A percentile compares a stretch with the other conserved stretches of the same genome.
These are phyloP conservation scores for Alternaria sp. DNA, from an alignment of 2,329 filamentous ascomycete species.

Conservation along the genomic window DNA sequence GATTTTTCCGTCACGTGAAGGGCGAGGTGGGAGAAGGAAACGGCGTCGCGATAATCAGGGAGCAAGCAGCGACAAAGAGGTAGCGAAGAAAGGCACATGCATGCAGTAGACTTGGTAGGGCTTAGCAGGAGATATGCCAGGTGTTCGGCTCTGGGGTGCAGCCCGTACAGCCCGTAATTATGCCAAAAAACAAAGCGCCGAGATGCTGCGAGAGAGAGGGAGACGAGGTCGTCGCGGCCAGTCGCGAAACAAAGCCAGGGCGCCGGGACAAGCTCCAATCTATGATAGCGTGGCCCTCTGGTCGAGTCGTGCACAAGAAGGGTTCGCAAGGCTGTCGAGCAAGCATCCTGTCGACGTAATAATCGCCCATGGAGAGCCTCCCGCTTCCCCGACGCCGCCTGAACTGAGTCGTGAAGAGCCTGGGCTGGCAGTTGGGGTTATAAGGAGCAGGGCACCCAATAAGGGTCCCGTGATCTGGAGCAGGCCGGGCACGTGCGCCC, in stretches of 20 bases:
- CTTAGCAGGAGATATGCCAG: constrained; percentile 32
- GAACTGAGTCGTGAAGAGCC: background rate
- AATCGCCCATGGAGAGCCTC: background rate
- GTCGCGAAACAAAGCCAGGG: constrained; percentile 23
- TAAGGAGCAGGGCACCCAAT: background rate
- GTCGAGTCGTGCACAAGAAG: constrained; percentile 14
- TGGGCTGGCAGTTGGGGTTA: background rate
- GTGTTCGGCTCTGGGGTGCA: constrained; percentile 27
- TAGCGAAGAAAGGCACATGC: constrained; percentile 17
- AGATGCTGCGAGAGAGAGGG: background rate
- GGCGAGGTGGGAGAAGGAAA: constrained; percentile 1
- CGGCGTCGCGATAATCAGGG: background rate
- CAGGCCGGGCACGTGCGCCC: constrained; percentile 1
- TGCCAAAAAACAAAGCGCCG: constrained; percentile 4
- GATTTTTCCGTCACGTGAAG: constrained; percentile 15
- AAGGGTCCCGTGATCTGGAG: constrained; percentile 1
- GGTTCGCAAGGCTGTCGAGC: constrained; percentile 6
- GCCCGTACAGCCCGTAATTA: constrained; percentile 5
- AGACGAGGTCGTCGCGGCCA: constrained; percentile 29
- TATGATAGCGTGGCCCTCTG: constrained; percentile 29
- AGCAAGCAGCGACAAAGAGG: constrained; percentile 4
- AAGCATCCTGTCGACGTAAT: background rate
- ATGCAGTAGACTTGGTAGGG: constrained; percentile 33
- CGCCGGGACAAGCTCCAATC: constrained; percentile 27
- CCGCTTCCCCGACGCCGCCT: constrained; percentile 1